These are phyloP conservation scores for Rhizomucor pusillus DNA, from an alignment of 371 early-diverging fungal species.

Conservation along the genomic window DNA sequence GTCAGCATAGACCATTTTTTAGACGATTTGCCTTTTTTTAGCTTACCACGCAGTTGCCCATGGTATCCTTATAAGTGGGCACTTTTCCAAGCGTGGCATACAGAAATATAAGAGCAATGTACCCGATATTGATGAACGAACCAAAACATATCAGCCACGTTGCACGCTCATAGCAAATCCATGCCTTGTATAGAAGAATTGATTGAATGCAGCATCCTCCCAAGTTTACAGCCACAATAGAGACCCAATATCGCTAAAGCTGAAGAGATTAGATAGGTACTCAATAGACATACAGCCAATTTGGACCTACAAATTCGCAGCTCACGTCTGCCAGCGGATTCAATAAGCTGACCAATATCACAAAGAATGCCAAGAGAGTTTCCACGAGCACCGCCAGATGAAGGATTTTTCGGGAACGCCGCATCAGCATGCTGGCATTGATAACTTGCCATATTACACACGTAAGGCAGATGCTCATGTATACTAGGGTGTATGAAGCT, in stretches of 20 bases:
- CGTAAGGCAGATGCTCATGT: slow-evolving; percentile 35
- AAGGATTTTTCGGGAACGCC: slow-evolving; percentile 25
- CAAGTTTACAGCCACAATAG: slow-evolving; percentile 40
- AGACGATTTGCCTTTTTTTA: too few species aligned
- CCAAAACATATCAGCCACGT: slow-evolving; percentile 34
- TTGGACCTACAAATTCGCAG: slow-evolving; percentile 27
- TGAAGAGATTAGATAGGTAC: neutral
- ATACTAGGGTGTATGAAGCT: slow-evolving; percentile 27
- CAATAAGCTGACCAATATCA: slow-evolving; percentile 31
- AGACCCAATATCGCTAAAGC: slow-evolving; percentile 42
- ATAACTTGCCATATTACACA: slow-evolving; percentile 39
- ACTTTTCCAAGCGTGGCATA: slow-evolving; percentile 32
- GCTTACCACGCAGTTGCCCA: slow-evolving; percentile 41
- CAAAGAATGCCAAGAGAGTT: slow-evolving; percentile 24
- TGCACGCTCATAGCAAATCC: slow-evolving; percentile 37
- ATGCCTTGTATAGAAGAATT: slow-evolving; percentile 47
- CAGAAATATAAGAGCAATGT: slow-evolving; percentile 35
- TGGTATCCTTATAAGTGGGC: slow-evolving; percentile 26
- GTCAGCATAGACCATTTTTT: too few species aligned
- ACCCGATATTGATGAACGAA: slow-evolving; percentile 34
- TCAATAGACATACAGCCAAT: neutral
- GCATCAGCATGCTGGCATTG: slow-evolving; percentile 17
- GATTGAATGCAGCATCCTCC: slow-evolving; percentile 42
- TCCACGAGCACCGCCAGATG: slow-evolving; percentile 33
- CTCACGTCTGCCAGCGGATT: slow-evolving; percentile 26